Evolutionary conservation across 257 asterid genomes (phyloP).

Genomic region (Solanum chaucha): DNA sequence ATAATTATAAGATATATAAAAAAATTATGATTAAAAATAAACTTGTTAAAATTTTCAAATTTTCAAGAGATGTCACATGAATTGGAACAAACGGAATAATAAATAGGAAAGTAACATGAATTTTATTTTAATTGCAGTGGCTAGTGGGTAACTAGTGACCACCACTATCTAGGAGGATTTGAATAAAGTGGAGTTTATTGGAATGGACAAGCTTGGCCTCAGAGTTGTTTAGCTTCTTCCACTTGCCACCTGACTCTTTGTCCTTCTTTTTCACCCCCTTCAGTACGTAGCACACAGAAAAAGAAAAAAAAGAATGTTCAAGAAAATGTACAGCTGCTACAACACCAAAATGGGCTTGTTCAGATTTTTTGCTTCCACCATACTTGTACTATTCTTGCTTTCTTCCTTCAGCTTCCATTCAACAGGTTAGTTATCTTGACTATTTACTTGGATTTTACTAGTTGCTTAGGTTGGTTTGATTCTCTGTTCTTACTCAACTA

Average conservation of each 20-base stretch:
- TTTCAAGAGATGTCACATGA: neutral
- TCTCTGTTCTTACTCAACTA: neutral
- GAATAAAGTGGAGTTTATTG: slow-evolving; percentile 5
- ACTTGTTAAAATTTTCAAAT: too few species aligned
- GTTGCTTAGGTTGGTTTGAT: neutral
- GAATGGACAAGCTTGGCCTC: neutral
- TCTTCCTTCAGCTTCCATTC: slow-evolving; percentile 49
- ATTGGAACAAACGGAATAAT: neutral
- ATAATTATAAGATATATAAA: too few species aligned
- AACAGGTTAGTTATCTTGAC: slow-evolving; percentile 27
- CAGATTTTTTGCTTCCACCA: slow-evolving; percentile 19
- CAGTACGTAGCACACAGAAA: slow-evolving; percentile 7
- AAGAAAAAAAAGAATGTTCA: neutral
- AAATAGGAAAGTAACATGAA: neutral
- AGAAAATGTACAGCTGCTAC: slow-evolving; percentile 4
- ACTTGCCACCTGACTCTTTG: slow-evolving; percentile 10
- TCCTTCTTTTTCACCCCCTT: slow-evolving; percentile 1
- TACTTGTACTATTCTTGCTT: slow-evolving; percentile 24
- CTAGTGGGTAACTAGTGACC: neutral
- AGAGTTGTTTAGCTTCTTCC: slow-evolving; percentile 11
- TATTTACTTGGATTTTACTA: neutral
- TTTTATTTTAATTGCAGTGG: neutral
- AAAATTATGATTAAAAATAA: too few species aligned
- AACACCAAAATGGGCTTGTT: slow-evolving; percentile 29
- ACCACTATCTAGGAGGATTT: neutral